Percentiles rank a stretch among this genome's conserved stretches.
These are phyloP conservation scores for Carex arenaria DNA, from an alignment of 202 grass and related monocot genomes.

Conservation along the genomic window DNA sequence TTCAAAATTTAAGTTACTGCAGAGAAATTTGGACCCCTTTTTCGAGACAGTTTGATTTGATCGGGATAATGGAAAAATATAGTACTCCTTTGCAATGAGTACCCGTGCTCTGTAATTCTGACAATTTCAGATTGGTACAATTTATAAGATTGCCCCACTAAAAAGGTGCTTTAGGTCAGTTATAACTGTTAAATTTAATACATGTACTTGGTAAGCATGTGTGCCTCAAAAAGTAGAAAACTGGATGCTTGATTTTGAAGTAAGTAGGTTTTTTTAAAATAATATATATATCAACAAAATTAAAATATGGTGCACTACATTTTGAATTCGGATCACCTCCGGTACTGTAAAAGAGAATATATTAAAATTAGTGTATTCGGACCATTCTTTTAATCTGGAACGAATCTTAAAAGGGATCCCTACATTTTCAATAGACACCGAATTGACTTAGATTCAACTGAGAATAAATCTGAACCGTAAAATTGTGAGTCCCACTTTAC, in stretches of 20 bases:
- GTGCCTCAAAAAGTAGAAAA: slow-evolving; percentile 5
- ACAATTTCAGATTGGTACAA: background rate
- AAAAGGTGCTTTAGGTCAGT: background rate
- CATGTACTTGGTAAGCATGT: slow-evolving; percentile 8
- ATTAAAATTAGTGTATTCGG: no score
- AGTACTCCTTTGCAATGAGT: slow-evolving; percentile 1
- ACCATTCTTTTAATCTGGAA: no score
- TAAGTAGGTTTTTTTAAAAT: background rate
- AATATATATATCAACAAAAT: no score
- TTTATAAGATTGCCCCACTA: background rate
- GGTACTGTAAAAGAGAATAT: no score
- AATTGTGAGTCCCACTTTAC: no score
- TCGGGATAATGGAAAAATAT: slow-evolving; percentile 16
- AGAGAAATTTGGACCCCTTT: background rate
- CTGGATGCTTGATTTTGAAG: slow-evolving; percentile 20
- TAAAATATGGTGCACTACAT: background rate
- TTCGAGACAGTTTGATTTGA: background rate
- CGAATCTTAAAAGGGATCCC: no score
- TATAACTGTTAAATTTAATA: slow-evolving; percentile 7
- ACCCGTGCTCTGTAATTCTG: background rate
- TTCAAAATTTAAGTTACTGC: no score
- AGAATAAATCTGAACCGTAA: no score
- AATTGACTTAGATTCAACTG: no score
- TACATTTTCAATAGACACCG: no score
- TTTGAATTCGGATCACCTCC: background rate